phyloP scores from a whole-genome alignment of 2,329 filamentous ascomycete genomes.

The Verticillium albo-atrum region DNA sequence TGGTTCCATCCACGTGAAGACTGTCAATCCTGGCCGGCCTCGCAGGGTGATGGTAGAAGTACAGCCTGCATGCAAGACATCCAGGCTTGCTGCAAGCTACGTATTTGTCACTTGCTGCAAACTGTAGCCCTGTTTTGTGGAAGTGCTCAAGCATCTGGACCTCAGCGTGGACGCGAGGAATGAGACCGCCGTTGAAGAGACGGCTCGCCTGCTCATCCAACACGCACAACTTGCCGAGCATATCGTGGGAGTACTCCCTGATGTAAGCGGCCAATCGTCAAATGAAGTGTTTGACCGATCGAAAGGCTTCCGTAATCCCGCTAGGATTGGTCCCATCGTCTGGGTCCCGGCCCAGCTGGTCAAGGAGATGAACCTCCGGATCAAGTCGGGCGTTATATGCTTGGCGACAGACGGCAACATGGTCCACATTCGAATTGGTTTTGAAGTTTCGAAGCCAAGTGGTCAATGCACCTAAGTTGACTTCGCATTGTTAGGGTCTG shows the following conservation, averaged over 20 bases:
- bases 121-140: conserved; percentile 22
- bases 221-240: conserved; percentile 9
- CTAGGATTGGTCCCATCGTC: background rate
- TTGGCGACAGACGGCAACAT: background rate
- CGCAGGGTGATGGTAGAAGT: conserved; percentile 34
- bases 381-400: conserved; percentile 4
- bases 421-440: background rate
- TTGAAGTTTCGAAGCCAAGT: background rate
- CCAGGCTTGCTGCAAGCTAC: conserved; percentile 48
- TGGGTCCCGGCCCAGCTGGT: background rate
- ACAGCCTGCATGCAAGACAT: conserved; percentile 44
- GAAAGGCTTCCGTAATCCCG: conserved; percentile 15
- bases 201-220: conserved; percentile 21
- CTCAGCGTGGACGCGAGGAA: conserved; percentile 37
- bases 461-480: background rate
- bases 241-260: conserved; percentile 19
- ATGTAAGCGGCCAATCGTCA: conserved; percentile 40
- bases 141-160: conserved; percentile 44
- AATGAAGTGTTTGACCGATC: conserved; percentile 31
- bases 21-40: conserved; percentile 4
- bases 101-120: conserved; percentile 34
- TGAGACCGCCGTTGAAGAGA: conserved; percentile 21
- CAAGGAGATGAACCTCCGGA: conserved; percentile 4
- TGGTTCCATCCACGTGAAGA: background rate
- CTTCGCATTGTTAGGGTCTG: conserved; percentile 8